phyloP scores from a whole-genome alignment of 208 protist genomes.

The Trypanosoma rangeli region DNA sequence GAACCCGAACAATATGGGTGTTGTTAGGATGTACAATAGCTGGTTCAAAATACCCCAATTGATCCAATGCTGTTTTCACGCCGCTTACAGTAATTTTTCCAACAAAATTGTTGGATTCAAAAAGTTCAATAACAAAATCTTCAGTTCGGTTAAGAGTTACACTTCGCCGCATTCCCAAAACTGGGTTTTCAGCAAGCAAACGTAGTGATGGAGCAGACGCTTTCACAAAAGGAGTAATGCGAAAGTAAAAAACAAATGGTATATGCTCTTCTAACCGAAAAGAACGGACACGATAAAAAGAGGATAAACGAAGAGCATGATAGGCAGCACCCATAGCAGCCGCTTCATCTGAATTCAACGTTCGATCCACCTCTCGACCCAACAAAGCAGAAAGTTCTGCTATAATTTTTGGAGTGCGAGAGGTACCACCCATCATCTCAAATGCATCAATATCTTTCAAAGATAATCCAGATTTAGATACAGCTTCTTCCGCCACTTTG shows the following conservation, averaged over 20 bases:
- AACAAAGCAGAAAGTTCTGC: conserved; percentile 54
- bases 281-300: conserved; percentile 73
- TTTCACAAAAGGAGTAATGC: conserved; percentile 32
- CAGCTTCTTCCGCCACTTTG: conserved; percentile 48
- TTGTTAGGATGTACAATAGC: conserved; percentile 65
- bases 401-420: conserved; percentile 85
- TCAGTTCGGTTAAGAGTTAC: conserved; percentile 75
- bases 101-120: conserved; percentile 31
- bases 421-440: conserved; percentile 89
- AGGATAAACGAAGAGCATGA: conserved; percentile 79
- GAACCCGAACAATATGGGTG: conserved; percentile 77
- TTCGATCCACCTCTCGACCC: conserved; percentile 71
- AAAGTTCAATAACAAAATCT: conserved; percentile 73
- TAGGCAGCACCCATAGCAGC: conserved; percentile 86
- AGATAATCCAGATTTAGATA: conserved; percentile 44
- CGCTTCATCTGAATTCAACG: conserved; percentile 91
- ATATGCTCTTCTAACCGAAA: conserved; percentile 65
- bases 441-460: conserved; percentile 62
- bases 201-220: conserved; percentile 30
- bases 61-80: conserved; percentile 51
- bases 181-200: conserved; percentile 32
- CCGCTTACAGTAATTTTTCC: conserved; percentile 42
- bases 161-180: conserved; percentile 51
- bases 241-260: conserved; percentile 56
- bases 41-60: conserved; percentile 39